Evolutionary conservation across 441 rosid genomes (phyloP).

Genomic region (Viola pubescens): DNA sequence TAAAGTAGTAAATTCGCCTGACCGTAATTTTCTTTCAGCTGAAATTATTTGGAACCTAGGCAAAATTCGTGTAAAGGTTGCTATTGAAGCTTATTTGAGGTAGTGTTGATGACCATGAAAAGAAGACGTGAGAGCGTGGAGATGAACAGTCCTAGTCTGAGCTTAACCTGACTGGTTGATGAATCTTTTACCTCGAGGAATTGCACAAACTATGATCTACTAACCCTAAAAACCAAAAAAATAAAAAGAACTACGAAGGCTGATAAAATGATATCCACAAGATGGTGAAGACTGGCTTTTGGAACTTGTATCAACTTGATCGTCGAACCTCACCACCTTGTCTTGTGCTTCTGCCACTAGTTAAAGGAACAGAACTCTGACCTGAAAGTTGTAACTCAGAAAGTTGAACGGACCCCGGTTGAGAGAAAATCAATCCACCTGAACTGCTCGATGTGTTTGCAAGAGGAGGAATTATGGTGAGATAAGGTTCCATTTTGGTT

Average conservation of each 20-base stretch:
- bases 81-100: constrained; percentile 28
- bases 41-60: constrained; percentile 24
- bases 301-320: constrained; percentile 38
- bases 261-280: constrained; percentile 17
- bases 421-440: constrained; percentile 70
- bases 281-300: constrained; percentile 16
- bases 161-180: constrained; percentile 25
- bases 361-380: constrained; percentile 60
- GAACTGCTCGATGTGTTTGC: constrained; percentile 62
- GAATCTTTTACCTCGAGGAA: constrained; percentile 17
- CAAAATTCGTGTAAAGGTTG: constrained; percentile 12
- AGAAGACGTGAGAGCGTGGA: constrained; percentile 2
- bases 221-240: constrained; percentile 19
- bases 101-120: background rate
- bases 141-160: constrained; percentile 17
- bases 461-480: constrained; percentile 52
- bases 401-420: constrained; percentile 53
- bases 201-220: constrained; percentile 34
- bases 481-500: constrained; percentile 46
- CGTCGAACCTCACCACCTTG: constrained; percentile 58
- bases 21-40: background rate
- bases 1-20: background rate
- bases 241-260: constrained; percentile 19
- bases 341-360: constrained; percentile 59
- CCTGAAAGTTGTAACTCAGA: constrained; percentile 64